phyloP scores from a whole-genome alignment of 106 monocot genomes.

The Apostasia shenzhenica region DNA sequence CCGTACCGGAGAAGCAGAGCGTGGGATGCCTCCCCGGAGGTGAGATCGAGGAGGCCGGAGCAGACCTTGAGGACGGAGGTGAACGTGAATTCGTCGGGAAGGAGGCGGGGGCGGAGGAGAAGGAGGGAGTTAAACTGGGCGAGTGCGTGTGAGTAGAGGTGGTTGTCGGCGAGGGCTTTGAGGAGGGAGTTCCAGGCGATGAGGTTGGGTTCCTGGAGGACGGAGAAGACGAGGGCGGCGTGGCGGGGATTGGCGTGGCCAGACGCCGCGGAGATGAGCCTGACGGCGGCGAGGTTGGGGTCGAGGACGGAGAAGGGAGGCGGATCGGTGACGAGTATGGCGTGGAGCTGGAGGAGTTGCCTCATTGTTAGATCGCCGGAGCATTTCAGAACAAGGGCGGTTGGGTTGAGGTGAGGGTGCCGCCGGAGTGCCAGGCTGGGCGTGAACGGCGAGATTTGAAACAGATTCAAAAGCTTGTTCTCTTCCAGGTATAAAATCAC shows the following conservation, averaged over 20 bases:
- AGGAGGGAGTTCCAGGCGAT: conserved; percentile 19
- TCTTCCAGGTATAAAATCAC: too few species aligned
- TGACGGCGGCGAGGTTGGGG: conserved; percentile 16
- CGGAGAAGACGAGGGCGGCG: conserved; percentile 15
- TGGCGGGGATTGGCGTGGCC: conserved; percentile 5
- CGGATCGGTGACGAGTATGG: conserved; percentile 2
- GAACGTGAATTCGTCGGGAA: conserved; percentile 33
- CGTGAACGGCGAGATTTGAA: neutral
- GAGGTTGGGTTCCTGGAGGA: conserved; percentile 10
- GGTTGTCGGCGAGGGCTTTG: conserved; percentile 16
- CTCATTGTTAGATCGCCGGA: neutral
- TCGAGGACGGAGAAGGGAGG: conserved; percentile 1
- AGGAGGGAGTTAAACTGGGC: conserved; percentile 20
- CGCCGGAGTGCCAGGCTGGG: neutral
- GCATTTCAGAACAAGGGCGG: neutral
- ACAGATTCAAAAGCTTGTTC: too few species aligned
- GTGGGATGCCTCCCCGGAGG: conserved; percentile 16
- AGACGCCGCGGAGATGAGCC: conserved; percentile 17
- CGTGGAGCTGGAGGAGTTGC: conserved; percentile 9
- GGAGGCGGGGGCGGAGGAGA: conserved; percentile 6
- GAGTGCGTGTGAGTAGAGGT: conserved; percentile 9
- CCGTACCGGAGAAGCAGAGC: conserved; percentile 12
- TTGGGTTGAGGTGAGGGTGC: neutral
- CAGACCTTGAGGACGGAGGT: conserved; percentile 28
- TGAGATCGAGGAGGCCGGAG: conserved; percentile 1